These are phyloP conservation scores for Hemileccinum rubropunctum DNA, from an alignment of 768 basidiomycete genomes.

Conservation along the genomic window DNA sequence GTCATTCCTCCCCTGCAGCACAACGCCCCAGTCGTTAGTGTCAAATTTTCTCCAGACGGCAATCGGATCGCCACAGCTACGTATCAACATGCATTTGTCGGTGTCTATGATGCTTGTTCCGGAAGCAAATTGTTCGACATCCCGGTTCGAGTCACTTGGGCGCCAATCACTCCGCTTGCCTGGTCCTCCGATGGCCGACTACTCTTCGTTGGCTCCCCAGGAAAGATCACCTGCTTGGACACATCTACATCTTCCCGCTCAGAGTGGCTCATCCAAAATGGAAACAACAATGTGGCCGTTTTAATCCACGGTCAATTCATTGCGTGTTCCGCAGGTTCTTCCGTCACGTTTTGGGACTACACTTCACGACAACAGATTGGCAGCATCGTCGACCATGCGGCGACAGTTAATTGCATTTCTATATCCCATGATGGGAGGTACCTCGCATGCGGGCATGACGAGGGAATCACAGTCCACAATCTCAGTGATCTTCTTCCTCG, in stretches of 20 bases:
- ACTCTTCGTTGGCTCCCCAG: neutral
- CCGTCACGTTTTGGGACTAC: conserved; percentile 8
- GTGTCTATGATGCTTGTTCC: neutral
- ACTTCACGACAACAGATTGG: neutral
- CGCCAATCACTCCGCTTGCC: neutral
- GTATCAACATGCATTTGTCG: neutral
- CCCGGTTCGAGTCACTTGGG: neutral
- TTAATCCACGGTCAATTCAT: neutral
- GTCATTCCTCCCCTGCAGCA: neutral
- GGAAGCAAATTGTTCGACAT: conserved; percentile 1
- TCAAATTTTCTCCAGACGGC: conserved; percentile 2
- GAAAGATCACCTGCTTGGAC: neutral
- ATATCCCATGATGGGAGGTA: conserved; percentile 7
- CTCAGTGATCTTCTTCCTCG: conserved; percentile 1
- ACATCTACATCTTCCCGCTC: neutral
- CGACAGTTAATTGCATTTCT: neutral
- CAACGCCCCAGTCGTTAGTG: neutral
- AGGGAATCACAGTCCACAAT: neutral
- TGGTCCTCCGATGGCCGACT: neutral
- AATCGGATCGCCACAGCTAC: neutral
- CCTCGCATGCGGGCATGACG: conserved; percentile 6
- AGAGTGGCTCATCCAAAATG: conserved; percentile 1
- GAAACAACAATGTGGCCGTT: neutral
- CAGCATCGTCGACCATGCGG: neutral
- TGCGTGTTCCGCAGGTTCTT: neutral